A percentile compares a stretch with the other conserved stretches of the same genome.
These are phyloP conservation scores for Fusarium lateritium DNA, from an alignment of 2,329 filamentous ascomycete species.

Conservation along the genomic window DNA sequence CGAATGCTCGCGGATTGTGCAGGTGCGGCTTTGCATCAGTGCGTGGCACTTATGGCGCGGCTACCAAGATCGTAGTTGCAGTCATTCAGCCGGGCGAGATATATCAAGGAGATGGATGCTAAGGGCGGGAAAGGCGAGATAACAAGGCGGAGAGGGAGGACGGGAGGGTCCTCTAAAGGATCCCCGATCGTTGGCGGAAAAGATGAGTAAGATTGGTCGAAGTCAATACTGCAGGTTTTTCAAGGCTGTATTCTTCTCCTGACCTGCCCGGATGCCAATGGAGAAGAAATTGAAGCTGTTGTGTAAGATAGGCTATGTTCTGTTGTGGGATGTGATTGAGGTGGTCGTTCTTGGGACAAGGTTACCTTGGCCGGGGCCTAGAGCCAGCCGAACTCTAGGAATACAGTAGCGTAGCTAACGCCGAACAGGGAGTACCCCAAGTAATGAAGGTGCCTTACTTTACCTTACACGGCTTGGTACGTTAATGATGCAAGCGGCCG, in stretches of 20 bases:
- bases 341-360: slow-evolving; percentile 38
- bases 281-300: slow-evolving; percentile 11
- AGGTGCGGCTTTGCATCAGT: slow-evolving; percentile 53
- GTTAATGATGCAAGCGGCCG: slow-evolving; percentile 40
- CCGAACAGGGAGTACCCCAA: slow-evolving; percentile 16
- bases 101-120: slow-evolving; percentile 29
- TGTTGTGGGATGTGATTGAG: slow-evolving; percentile 35
- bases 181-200: slow-evolving; percentile 33
- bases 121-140: slow-evolving; percentile 39
- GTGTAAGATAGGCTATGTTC: slow-evolving; percentile 19
- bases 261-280: neutral
- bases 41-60: slow-evolving; percentile 43
- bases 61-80: slow-evolving; percentile 30
- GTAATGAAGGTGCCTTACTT: slow-evolving; percentile 8
- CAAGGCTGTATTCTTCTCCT: neutral
- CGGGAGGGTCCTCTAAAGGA: slow-evolving; percentile 26
- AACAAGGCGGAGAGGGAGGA: slow-evolving; percentile 35
- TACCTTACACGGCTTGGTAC: slow-evolving; percentile 5
- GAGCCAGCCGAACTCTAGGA: slow-evolving; percentile 24
- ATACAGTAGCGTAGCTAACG: slow-evolving; percentile 18
- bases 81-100: slow-evolving; percentile 41
- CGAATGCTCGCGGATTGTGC: slow-evolving; percentile 48
- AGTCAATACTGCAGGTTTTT: slow-evolving; percentile 25
- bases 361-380: slow-evolving; percentile 27
- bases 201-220: slow-evolving; percentile 35